These are phyloP conservation scores for Verticillium nubilum DNA, from an alignment of 2,329 filamentous ascomycete genomes.

Conservation along the genomic window DNA sequence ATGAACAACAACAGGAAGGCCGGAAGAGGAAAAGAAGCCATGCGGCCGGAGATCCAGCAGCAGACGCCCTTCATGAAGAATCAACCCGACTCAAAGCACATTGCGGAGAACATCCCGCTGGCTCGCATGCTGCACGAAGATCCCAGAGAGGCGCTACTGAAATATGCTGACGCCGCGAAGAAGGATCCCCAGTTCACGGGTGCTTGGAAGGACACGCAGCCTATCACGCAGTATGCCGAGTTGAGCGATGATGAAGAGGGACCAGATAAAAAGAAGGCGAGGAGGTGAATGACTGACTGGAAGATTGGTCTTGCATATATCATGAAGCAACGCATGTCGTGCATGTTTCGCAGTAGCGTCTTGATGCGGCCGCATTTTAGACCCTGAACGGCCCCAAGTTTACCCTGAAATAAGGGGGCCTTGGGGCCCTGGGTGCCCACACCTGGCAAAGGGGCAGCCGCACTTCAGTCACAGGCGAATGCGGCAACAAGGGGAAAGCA, in stretches of 20 bases:
- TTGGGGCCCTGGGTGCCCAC: too few relatives aligned
- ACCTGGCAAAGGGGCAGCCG: not conserved
- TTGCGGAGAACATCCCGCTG: conserved; percentile 81
- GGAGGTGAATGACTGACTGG: not conserved
- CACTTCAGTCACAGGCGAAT: not conserved
- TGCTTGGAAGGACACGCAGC: conserved; percentile 88
- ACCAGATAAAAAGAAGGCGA: conserved; percentile 37
- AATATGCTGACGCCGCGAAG: conserved; percentile 89
- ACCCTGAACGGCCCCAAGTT: not conserved
- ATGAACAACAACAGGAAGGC: conserved; percentile 67
- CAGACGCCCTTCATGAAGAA: conserved; percentile 87
- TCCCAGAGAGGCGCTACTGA: conserved; percentile 85
- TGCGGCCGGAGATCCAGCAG: conserved; percentile 76
- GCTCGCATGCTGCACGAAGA: conserved; percentile 95
- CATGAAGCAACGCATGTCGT: not conserved
- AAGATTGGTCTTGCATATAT: not conserved
- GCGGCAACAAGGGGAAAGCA: not conserved
- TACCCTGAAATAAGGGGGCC: not conserved
- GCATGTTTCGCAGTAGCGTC: not conserved
- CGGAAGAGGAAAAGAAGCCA: conserved; percentile 70
- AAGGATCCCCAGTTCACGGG: conserved; percentile 93
- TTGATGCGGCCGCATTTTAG: not conserved
- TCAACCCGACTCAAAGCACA: conserved; percentile 84
- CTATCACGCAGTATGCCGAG: conserved; percentile 85
- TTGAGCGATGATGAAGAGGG: conserved; percentile 63